A percentile compares a stretch with the other conserved stretches of the same genome.
These are phyloP conservation scores for Kentomonas sorsogonicus DNA, from an alignment of 208 protist genomes.

Conservation along the genomic window DNA sequence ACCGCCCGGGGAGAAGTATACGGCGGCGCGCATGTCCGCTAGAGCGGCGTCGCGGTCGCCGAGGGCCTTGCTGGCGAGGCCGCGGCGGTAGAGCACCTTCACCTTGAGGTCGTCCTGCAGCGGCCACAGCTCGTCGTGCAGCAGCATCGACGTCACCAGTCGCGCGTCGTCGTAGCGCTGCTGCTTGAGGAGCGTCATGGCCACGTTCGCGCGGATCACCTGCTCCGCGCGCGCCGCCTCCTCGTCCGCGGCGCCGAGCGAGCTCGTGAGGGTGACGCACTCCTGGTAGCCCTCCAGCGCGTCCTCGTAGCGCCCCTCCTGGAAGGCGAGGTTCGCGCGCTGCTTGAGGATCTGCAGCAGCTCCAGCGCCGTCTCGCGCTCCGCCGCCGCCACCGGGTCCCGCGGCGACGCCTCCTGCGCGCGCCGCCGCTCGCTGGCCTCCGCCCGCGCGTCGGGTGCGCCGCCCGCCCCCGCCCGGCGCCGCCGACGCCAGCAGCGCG, in stretches of 20 bases:
- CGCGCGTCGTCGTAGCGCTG: slow-evolving; percentile 65
- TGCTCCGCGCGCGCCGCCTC: slow-evolving; percentile 47
- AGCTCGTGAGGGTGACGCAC: slow-evolving; percentile 54
- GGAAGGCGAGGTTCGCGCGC: slow-evolving; percentile 56
- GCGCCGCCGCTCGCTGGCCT: background rate
- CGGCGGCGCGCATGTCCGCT: slow-evolving; percentile 61
- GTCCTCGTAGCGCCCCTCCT: slow-evolving; percentile 51
- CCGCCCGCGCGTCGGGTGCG: background rate
- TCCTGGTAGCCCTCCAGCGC: slow-evolving; percentile 67
- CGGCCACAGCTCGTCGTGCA: slow-evolving; percentile 43
- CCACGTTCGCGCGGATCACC: slow-evolving; percentile 65
- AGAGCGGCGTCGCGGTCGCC: slow-evolving; percentile 49
- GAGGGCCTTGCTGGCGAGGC: slow-evolving; percentile 55
- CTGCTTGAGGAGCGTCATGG: slow-evolving; percentile 58
- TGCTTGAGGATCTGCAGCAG: slow-evolving; percentile 46
- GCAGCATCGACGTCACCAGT: slow-evolving; percentile 63
- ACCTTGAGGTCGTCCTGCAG: slow-evolving; percentile 45
- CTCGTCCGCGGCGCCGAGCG: slow-evolving; percentile 34
- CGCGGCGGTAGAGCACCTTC: slow-evolving; percentile 77
- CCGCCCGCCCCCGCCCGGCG: background rate
- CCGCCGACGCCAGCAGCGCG: background rate
- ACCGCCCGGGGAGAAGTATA: slow-evolving; percentile 50
- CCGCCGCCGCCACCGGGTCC: slow-evolving; percentile 15
- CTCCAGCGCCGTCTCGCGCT: slow-evolving; percentile 32
- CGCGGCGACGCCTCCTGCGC: slow-evolving; percentile 9